These are phyloP conservation scores for Colletotrichum gloeosporioides DNA, from an alignment of 2,329 filamentous ascomycete genomes.

Conservation along the genomic window DNA sequence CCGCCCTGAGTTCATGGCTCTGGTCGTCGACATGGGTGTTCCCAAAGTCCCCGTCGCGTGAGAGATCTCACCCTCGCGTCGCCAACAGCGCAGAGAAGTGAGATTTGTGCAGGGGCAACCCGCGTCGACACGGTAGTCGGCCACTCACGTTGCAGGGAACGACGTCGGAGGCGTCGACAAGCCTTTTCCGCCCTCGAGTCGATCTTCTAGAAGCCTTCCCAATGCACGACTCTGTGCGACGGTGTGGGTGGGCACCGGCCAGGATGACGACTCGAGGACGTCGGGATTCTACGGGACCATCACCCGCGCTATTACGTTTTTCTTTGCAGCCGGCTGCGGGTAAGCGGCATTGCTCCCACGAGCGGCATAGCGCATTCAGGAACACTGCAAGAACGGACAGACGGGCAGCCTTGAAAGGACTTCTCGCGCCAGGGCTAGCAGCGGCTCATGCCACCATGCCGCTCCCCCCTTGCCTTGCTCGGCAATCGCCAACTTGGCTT, in stretches of 20 bases:
- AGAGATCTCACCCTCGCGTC: constrained; percentile 2
- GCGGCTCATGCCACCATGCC: not conserved
- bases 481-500: constrained; percentile 15
- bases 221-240: not conserved
- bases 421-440: not conserved
- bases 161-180: constrained; percentile 11
- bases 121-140: not conserved
- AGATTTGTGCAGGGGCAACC: not conserved
- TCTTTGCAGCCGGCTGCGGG: not conserved
- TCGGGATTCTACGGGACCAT: constrained; percentile 16
- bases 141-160: not conserved
- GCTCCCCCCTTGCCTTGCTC: constrained; percentile 1
- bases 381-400: not conserved
- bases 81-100: not conserved
- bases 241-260: not conserved
- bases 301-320: constrained; percentile 12
- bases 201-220: constrained; percentile 22
- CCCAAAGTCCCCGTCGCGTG: not conserved
- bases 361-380: not conserved
- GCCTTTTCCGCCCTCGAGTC: not conserved
- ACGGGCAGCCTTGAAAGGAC: not conserved
- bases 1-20: not conserved
- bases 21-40: not conserved
- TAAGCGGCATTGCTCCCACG: not conserved
- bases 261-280: constrained; percentile 8